Base-by-base conservation (phyloP, 2,329 filamentous ascomycete species). In the Capronia coronata region DNA sequence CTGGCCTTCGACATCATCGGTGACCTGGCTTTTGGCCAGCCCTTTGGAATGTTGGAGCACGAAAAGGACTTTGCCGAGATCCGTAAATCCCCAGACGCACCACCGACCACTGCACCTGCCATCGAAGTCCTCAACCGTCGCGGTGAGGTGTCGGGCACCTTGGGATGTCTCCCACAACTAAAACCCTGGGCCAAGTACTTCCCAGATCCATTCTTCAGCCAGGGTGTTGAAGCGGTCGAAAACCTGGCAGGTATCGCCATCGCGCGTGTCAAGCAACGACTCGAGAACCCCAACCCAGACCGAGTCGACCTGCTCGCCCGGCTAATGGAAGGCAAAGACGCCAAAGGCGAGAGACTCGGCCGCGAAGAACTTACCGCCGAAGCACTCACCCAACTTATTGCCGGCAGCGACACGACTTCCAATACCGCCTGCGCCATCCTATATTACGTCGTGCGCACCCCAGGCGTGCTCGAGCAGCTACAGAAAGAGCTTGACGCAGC, bases 121-220 rank as follows among this genome's bases (percentile, higher is more conserved):
- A 87, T 95, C 54, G 83, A 95, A 68, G 90, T 94, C 2, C 74
- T 95, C 47, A 95, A 95, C 70, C 79, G 89, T 11, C 77, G 89
- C 42, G 90, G 89, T 48, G 89, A 95, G 63, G 87, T 95, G 23
- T 90, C 84, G 10, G 86, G 82, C 2, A 82, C 88, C 0, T 73
- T 96, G 2, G 89, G 89, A 1, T 86, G 80, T 61, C 72, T 83
- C 47, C 87, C 89, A 0, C 68, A 72, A 51, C 71, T 95, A 41
- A 91, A 86, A 65, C 86, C 87, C 0, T 94, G 80, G 59, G 89
- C 88, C 14, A 81, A 80, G 60, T 91, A 83, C 66, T 69, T 94
- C 8, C 87, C 88, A 0, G 87, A 94, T 62, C 77, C 83, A 1
- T 94, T 94, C 73, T 94, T 93, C 73, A 76, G 70, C 58, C 72